Percentiles rank a stretch among this genome's conserved stretches.
Conservation (phyloP, 805 yeast species). For the Komagataella kurtzmanii region DNA sequence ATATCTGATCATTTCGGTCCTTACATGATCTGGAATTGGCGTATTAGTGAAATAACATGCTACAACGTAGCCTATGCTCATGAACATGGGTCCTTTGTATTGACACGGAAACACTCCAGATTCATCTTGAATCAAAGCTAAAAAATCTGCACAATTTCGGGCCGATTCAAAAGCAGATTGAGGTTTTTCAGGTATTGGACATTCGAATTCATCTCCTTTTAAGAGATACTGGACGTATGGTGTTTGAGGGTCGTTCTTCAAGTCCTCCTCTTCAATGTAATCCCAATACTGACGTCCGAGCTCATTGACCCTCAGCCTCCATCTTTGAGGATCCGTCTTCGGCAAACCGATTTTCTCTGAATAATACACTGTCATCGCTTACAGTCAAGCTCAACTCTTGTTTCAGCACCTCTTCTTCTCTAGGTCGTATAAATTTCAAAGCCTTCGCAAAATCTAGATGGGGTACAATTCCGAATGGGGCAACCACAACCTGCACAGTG, state of each 20-base stretch:
- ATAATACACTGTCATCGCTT: slow-evolving; percentile 15
- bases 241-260: slow-evolving; percentile 32
- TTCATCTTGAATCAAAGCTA: slow-evolving; percentile 57
- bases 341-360: slow-evolving; percentile 64
- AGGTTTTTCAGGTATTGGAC: slow-evolving; percentile 13
- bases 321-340: slow-evolving; percentile 51
- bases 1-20: slow-evolving; percentile 67
- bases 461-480: background rate
- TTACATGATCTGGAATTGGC: slow-evolving; percentile 52
- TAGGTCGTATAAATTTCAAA: too few species aligned
- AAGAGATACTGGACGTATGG: slow-evolving; percentile 43
- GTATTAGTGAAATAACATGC: slow-evolving; percentile 58
- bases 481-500: background rate
- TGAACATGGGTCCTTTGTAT: slow-evolving; percentile 96
- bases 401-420: too few species aligned
- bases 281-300: slow-evolving; percentile 80
- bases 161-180: slow-evolving; percentile 39
- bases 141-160: slow-evolving; percentile 60
- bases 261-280: slow-evolving; percentile 31
- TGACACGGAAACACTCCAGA: slow-evolving; percentile 87
- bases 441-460: too few species aligned
- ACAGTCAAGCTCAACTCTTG: background rate
- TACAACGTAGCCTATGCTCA: slow-evolving; percentile 81
- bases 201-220: slow-evolving; percentile 17
- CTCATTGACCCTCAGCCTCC: slow-evolving; percentile 64